phyloP scores from a whole-genome alignment of 371 early-diverging fungal genomes.

The Amoeboaphelidium protococcarum region DNA sequence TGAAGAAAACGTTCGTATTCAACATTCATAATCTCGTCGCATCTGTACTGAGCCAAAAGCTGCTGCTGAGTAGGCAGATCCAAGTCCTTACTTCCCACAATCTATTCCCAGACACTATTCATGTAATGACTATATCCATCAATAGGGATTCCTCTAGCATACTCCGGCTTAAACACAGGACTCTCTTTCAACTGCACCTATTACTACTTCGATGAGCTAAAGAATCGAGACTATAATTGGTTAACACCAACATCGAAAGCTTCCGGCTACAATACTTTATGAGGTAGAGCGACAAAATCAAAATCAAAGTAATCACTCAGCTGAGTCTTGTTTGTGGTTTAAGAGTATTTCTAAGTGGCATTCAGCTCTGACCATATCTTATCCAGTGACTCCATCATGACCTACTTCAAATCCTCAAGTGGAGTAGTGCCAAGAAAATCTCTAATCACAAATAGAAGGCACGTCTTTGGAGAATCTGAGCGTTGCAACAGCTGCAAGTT shows the following conservation, averaged over 20 bases:
- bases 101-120: conserved; percentile 69
- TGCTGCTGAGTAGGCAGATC: conserved; percentile 95
- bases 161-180: conserved; percentile 60
- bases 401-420: conserved; percentile 43
- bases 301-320: conserved; percentile 76
- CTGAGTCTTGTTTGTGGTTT: conserved; percentile 23
- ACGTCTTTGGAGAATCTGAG: conserved; percentile 37
- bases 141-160: conserved; percentile 75
- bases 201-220: neutral
- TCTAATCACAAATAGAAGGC: conserved; percentile 79
- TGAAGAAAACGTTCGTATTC: conserved; percentile 39
- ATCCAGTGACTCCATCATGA: conserved; percentile 49
- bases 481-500: conserved; percentile 77
- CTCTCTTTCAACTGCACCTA: conserved; percentile 30
- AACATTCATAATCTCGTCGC: conserved; percentile 78
- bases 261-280: conserved; percentile 58
- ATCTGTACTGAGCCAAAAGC: conserved; percentile 84
- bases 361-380: conserved; percentile 70
- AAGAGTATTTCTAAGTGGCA: too few relatives aligned
- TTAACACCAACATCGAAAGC: conserved; percentile 46
- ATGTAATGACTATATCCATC: conserved; percentile 81
- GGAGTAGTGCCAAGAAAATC: conserved; percentile 79
- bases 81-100: conserved; percentile 70
- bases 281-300: conserved; percentile 66
- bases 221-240: conserved; percentile 23